A percentile compares a stretch with the other conserved stretches of the same genome.
Evolutionary conservation across 768 basidiomycete genomes (phyloP).

Genomic region (Sistotremastrum niveocremeum): DNA sequence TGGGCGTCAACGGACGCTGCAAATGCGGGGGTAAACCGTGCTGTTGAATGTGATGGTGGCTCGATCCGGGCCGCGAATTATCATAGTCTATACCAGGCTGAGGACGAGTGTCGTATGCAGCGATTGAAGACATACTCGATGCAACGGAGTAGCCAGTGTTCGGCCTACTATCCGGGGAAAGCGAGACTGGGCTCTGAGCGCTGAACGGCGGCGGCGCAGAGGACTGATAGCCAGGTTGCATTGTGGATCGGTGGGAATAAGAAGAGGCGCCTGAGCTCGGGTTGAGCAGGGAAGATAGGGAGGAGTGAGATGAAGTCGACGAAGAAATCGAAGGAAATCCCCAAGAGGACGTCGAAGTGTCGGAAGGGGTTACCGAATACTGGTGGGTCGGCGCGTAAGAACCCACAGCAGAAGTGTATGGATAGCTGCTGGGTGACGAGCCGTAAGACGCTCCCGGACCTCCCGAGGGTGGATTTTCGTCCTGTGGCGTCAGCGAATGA

Average conservation of each 20-base stretch:
- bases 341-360: slow-evolving; percentile 16
- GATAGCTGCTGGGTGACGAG: no score
- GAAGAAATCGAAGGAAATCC: slow-evolving; percentile 27
- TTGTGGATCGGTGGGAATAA: slow-evolving; percentile 55
- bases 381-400: no score
- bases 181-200: slow-evolving; percentile 51
- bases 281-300: slow-evolving; percentile 67
- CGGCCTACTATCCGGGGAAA: slow-evolving; percentile 77
- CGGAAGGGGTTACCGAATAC: no score
- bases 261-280: slow-evolving; percentile 47
- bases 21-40: not conserved
- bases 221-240: not conserved
- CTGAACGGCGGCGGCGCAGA: slow-evolving; percentile 16
- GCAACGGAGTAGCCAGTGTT: slow-evolving; percentile 72
- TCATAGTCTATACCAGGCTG: slow-evolving; percentile 28
- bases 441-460: not conserved
- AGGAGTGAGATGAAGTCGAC: slow-evolving; percentile 46
- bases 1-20: slow-evolving; percentile 39
- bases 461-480: not conserved
- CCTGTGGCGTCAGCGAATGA: slow-evolving; percentile 47
- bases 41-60: slow-evolving; percentile 33
- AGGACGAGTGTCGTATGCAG: slow-evolving; percentile 48
- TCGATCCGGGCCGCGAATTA: slow-evolving; percentile 62
- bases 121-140: slow-evolving; percentile 61
- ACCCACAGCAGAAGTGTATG: no score